Conservation (phyloP, 1,139 yeast genomes). For the Geotrichum cucujoidarum region DNA sequence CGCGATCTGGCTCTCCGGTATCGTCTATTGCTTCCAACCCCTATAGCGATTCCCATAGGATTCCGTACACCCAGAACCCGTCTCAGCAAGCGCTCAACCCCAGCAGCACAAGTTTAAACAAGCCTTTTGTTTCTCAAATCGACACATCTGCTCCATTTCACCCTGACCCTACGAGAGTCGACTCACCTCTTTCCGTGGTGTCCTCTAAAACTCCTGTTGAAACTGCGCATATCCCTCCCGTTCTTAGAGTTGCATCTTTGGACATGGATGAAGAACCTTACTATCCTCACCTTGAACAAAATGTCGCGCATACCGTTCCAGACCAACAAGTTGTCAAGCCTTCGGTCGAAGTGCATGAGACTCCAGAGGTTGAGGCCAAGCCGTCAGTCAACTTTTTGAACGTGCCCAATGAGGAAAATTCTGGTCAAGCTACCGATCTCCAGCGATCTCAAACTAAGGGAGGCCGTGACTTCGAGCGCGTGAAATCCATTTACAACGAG, state of each 20-base stretch:
- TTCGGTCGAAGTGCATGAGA: slow-evolving; percentile 6
- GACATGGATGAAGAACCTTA: background rate
- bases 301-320: background rate
- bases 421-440: background rate
- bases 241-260: slow-evolving; percentile 3
- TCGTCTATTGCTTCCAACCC: slow-evolving; percentile 10
- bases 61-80: background rate
- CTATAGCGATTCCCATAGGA: slow-evolving; percentile 13
- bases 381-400: background rate
- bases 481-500: slow-evolving; percentile 33
- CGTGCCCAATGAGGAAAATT: background rate
- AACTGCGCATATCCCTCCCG: slow-evolving; percentile 1
- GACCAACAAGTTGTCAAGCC: slow-evolving; percentile 8
- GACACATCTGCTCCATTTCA: slow-evolving; percentile 5
- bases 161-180: slow-evolving; percentile 1
- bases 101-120: slow-evolving; percentile 9
- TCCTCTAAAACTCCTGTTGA: slow-evolving; percentile 13
- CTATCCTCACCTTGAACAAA: background rate
- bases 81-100: slow-evolving; percentile 14
- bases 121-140: background rate
- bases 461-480: slow-evolving; percentile 29
- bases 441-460: slow-evolving; percentile 1
- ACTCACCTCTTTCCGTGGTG: slow-evolving; percentile 11
- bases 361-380: background rate
- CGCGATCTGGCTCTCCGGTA: slow-evolving; percentile 16